Conservation (phyloP, 2,329 filamentous ascomycete genomes). For the Microascus cirrosus region DNA sequence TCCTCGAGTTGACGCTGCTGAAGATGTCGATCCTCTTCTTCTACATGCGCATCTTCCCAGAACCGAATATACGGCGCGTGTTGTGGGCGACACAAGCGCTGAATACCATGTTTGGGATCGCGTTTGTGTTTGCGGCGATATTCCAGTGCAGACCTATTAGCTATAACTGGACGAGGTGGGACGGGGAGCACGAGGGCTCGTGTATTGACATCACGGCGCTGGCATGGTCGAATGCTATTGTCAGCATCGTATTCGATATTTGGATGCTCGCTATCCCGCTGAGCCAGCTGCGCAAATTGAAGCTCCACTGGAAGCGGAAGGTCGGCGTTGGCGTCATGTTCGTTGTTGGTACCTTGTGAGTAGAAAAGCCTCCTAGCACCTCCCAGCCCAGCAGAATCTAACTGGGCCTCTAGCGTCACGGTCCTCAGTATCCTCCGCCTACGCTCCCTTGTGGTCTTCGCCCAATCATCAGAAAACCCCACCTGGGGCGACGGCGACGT, state of each 20-base stretch:
- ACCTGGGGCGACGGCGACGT: slow-evolving; percentile 17
- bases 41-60: slow-evolving; percentile 38
- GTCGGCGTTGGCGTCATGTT: slow-evolving; percentile 31
- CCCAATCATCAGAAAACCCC: slow-evolving; percentile 14
- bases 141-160: slow-evolving; percentile 35
- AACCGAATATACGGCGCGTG: slow-evolving; percentile 17
- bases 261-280: slow-evolving; percentile 35
- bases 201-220: slow-evolving; percentile 33
- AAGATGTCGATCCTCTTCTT: slow-evolving; percentile 38
- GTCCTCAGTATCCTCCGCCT: slow-evolving; percentile 19
- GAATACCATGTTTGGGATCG: slow-evolving; percentile 20
- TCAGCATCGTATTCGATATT: slow-evolving; percentile 35
- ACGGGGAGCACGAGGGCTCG: slow-evolving; percentile 26
- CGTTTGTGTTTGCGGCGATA: slow-evolving; percentile 25
- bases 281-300: slow-evolving; percentile 22
- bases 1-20: slow-evolving; percentile 25
- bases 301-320: slow-evolving; percentile 31
- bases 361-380: not conserved
- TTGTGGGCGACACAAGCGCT: slow-evolving; percentile 25
- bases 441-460: slow-evolving; percentile 14
- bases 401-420: slow-evolving; percentile 12
- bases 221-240: slow-evolving; percentile 32
- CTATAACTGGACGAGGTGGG: slow-evolving; percentile 40
- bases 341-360: slow-evolving; percentile 25
- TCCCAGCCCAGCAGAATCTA: not conserved